A percentile compares a stretch with the other conserved stretches of the same genome.
phyloP scores from a whole-genome alignment of 345 rosid genomes.

The Salix arbutifolia region DNA sequence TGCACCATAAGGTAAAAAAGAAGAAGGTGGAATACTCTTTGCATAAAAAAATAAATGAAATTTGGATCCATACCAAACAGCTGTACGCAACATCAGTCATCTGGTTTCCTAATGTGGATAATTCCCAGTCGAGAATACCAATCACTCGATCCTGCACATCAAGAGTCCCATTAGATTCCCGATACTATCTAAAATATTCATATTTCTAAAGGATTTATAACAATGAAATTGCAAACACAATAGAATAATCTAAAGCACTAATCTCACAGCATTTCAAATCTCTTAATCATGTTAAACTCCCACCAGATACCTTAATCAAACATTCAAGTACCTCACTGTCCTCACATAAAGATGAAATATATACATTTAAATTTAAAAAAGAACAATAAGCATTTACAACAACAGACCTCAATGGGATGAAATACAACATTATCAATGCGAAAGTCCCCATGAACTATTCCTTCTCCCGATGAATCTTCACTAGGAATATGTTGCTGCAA shows the following conservation, averaged over 20 bases:
- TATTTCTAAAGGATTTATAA: neutral
- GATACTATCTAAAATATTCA: neutral
- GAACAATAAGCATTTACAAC: neutral
- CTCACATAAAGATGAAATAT: neutral
- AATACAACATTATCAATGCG: slow-evolving; percentile 88
- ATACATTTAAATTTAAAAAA: neutral
- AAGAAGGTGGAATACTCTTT: neutral
- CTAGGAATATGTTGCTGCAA: slow-evolving; percentile 56
- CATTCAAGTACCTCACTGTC: neutral
- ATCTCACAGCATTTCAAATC: neutral
- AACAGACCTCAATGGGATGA: slow-evolving; percentile 77
- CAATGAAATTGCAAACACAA: neutral
- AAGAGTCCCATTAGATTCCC: neutral
- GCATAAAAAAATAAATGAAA: slow-evolving; percentile 6
- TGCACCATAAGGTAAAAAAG: neutral
- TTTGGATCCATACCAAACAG: slow-evolving; percentile 61
- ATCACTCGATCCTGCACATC: slow-evolving; percentile 78
- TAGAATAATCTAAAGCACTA: slow-evolving; percentile 8
- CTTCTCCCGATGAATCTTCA: slow-evolving; percentile 75
- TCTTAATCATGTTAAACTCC: neutral
- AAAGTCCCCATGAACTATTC: slow-evolving; percentile 94
- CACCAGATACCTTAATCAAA: neutral
- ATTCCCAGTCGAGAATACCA: slow-evolving; percentile 94
- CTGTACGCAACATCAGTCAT: slow-evolving; percentile 88
- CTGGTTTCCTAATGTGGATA: slow-evolving; percentile 95